phyloP scores from a whole-genome alignment of 345 rosid species.

The Conringia planisiliqua region DNA sequence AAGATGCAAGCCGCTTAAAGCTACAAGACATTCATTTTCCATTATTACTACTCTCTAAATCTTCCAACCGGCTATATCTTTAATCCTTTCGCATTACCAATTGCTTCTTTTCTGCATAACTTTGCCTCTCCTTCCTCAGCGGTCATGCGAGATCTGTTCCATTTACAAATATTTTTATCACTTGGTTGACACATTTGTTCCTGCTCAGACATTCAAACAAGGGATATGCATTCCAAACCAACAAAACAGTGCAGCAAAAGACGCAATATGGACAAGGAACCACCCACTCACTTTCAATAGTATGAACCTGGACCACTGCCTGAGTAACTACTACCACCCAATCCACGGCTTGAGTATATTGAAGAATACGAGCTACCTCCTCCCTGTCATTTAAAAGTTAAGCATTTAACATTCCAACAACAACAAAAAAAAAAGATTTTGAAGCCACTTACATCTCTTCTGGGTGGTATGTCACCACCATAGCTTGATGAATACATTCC shows the following conservation, averaged over 20 bases:
- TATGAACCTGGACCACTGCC: constrained; percentile 90
- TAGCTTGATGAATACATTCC: constrained; percentile 71
- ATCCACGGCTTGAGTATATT: constrained; percentile 73
- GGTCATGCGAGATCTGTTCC: constrained; percentile 47
- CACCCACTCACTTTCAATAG: constrained; percentile 58
- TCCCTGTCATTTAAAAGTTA: constrained; percentile 47
- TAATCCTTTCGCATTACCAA: constrained; percentile 20
- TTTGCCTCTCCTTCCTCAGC: constrained; percentile 41
- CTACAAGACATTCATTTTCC: constrained; percentile 20
- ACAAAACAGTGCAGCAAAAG: not conserved
- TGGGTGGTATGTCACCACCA: constrained; percentile 61
- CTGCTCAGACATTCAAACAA: not conserved
- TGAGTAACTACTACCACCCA: constrained; percentile 77
- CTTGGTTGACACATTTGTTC: constrained; percentile 7
- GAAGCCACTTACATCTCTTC: constrained; percentile 62
- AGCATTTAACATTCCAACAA: not conserved
- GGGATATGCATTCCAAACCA: constrained; percentile 25
- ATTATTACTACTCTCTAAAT: not conserved
- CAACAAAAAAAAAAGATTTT: not conserved
- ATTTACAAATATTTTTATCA: constrained; percentile 50
- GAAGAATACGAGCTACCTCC: constrained; percentile 90
- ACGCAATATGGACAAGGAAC: constrained; percentile 12
- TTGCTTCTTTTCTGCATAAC: constrained; percentile 42
- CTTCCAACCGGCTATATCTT: constrained; percentile 31
- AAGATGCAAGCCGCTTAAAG: constrained; percentile 24